Conservation (phyloP, 495 filamentous ascomycete species). For the Trichocladium antarcticum region DNA sequence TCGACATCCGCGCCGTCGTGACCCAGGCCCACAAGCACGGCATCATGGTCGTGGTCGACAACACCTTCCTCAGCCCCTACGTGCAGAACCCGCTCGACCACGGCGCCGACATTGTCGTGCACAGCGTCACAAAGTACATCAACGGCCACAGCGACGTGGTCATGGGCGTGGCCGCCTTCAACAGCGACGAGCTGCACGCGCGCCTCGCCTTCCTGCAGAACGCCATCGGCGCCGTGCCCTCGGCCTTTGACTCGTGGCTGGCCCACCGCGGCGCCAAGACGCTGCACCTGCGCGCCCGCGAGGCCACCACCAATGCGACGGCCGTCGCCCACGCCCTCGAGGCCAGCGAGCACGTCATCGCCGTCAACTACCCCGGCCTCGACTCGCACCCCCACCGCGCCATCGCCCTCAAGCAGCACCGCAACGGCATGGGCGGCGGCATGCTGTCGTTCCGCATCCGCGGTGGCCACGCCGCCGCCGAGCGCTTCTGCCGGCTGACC, state of each 20-base stretch:
- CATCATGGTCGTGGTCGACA: conserved; percentile 93
- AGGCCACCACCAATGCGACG: conserved; percentile 72
- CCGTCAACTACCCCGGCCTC: conserved; percentile 91
- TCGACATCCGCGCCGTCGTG: conserved; percentile 80
- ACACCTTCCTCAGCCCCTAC: conserved; percentile 94
- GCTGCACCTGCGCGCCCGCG: conserved; percentile 79
- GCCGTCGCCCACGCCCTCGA: conserved; percentile 67
- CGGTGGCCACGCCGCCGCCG: conserved; percentile 77
- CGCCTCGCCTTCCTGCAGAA: conserved; percentile 88
- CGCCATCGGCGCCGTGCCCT: conserved; percentile 89
- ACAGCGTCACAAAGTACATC: conserved; percentile 99
- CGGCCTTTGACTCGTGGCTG: conserved; percentile 95
- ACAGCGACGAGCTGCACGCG: conserved; percentile 63
- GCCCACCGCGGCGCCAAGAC: conserved; percentile 98
- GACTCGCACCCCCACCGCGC: conserved; percentile 73
- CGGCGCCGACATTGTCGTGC: conserved; percentile 95
- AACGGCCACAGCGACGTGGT: conserved; percentile 97
- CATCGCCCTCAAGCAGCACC: conserved; percentile 82
- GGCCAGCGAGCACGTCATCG: conserved; percentile 65
- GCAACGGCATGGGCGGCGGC: conserved; percentile 87
- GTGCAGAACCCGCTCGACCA: conserved; percentile 91
- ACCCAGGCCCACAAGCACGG: conserved; percentile 74
- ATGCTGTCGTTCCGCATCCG: conserved; percentile 95
- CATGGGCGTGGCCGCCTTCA: conserved; percentile 97
- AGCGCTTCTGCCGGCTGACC: conserved; percentile 82